Evolutionary conservation across 2,329 filamentous ascomycete species (phyloP), one percentile per base, ranked within the genome.

Genomic region (Neonectria neomacrospora): DNA sequence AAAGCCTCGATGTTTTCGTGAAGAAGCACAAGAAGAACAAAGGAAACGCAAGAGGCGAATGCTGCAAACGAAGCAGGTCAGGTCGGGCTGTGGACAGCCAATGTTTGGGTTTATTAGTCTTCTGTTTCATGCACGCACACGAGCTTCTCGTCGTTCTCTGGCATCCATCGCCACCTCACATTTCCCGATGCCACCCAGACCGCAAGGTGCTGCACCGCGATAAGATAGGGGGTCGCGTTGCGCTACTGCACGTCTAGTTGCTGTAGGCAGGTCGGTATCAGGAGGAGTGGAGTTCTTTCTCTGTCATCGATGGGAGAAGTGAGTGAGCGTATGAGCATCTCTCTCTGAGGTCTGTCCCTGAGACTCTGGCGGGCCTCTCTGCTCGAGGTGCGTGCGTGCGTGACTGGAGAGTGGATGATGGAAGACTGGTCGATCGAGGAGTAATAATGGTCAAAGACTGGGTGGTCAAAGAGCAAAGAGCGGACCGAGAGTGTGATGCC

Each of bases 111-210:
- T 64, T 66, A 58, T n/a, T n/a, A 6, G 44, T 30, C 28, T 52
- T 37, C 26, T 66, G 67, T 72, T 72, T 69, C 70, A 69, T 58
- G 52, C 34, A 37, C 14, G 16, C 61, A 69, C 59, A 69, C 63
- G 55, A 67, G 59, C 58, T 55, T 45, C n/a, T 60, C 26, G 32
- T 50, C 42, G 26, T 59, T 54, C 50, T 48, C 30, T 47, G 20
- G 37, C 41, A 30, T 54, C 32, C 50, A 20, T 41, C 8, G 37
- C 37, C 37, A 41, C 41, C 53, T 47, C 58, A 61, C 14, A 50
- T 50, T 50, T n/a, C 47, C 14, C 2, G 47, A n/a, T n/a, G n/a
- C n/a, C n/a, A n/a, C n/a, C 16, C 34, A n/a, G 16, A 16, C 8
- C 37, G 22, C 14, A 10, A 28, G 2, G 14, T 18, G 56, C 61